Percentiles rank a stretch among this genome's conserved stretches.
phyloP scores from a whole-genome alignment of 495 filamentous ascomycete genomes.

The Daldinia decipiens region DNA sequence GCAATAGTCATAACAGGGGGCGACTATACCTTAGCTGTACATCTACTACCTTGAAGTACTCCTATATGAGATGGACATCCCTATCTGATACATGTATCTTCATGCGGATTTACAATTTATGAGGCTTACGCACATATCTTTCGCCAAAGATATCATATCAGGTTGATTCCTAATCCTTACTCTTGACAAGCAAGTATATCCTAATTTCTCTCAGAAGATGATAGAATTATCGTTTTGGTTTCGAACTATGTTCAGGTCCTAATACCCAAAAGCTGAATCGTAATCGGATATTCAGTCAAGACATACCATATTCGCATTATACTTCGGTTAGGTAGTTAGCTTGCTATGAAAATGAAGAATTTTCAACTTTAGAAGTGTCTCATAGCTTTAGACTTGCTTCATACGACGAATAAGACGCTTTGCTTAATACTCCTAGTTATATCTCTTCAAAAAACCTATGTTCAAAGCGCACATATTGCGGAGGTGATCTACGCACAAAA shows the following conservation, averaged over 20 bases:
- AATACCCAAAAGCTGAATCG: neutral
- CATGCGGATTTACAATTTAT: neutral
- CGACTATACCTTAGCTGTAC: constrained; percentile 3
- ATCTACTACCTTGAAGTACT: constrained; percentile 2
- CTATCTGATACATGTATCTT: neutral
- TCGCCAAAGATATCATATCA: neutral
- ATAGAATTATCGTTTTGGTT: too few relatives aligned
- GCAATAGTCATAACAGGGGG: constrained; percentile 1
- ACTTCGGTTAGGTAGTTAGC: too few relatives aligned
- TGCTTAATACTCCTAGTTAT: too few relatives aligned
- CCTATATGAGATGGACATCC: neutral
- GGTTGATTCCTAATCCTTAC: neutral
- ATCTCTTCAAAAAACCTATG: constrained; percentile 23
- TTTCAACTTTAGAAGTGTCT: neutral
- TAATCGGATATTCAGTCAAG: neutral
- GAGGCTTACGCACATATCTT: neutral
- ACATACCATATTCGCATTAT: too few relatives aligned
- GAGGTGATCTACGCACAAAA: constrained; percentile 30
- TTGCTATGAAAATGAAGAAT: too few relatives aligned
- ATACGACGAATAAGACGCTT: neutral
- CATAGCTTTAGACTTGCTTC: neutral
- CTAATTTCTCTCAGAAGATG: too few relatives aligned
- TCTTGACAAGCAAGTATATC: neutral
- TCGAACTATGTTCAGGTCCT: too few relatives aligned
- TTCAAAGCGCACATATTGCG: constrained; percentile 14